Base-by-base conservation (phyloP, 768 basidiomycete genomes). In the Pulveroboletus sp. region DNA sequence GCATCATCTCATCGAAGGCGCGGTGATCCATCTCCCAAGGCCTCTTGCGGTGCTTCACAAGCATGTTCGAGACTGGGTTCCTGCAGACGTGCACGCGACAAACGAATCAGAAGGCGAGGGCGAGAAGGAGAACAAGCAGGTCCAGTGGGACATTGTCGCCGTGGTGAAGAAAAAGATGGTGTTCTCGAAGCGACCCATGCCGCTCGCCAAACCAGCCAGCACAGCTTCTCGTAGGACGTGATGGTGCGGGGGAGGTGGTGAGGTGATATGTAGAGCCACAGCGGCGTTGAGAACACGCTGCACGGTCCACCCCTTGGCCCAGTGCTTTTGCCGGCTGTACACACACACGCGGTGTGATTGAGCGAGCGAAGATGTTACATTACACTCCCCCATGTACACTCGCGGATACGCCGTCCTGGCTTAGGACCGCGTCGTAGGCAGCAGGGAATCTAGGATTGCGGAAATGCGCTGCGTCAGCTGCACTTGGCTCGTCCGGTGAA, bases 1-100 rank as follows among this genome's bases (percentile, higher is more conserved):
- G 11, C 84, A 94, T 68, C 92, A 96, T 60, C 74, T 93, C 28
- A 81, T 97, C 5, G 94, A 97, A 62, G 93, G 93, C 46, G 89
- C 87, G 63, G 74, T 95, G 52, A 76, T 81, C 31, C 74, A 69
- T 39, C 75, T 97, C 7, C 70, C 84, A 2, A 94, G 90, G 63
- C 92, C 93, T 0, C 75, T 90, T 27, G 94, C 88, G 3, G 79
- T 96, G 37, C 75, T 96, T 28, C 72, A 77, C 53, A 67, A 69
- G 50, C 58, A 53, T 21, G 49, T 42, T 24, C 50, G 53, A 37
- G 30, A 40, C 44, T 14, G 10, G 42, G 43, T 21, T 28, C n/a
- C 36, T 26, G 17, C 55, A 8, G 13, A 39, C 41, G 28, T 4
- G 18, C 53, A 55, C 27, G 32, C n/a, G 10, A 4, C 48, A 15